A percentile compares a stretch with the other conserved stretches of the same genome.
These are phyloP conservation scores for Aspergillus tamarii DNA, from an alignment of 2,329 filamentous ascomycete species.

Conservation along the genomic window DNA sequence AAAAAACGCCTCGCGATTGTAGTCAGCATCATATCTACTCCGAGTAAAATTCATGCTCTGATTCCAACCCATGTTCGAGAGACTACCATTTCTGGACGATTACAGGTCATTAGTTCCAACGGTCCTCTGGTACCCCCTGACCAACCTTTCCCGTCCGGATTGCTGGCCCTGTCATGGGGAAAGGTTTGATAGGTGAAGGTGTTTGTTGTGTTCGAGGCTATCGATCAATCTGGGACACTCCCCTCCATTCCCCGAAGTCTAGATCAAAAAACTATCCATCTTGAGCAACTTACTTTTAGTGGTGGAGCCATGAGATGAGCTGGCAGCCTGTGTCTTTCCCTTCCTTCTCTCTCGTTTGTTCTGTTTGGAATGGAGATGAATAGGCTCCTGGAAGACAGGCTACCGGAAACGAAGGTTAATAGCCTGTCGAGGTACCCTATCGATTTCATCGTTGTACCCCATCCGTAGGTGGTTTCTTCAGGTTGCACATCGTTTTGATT, in stretches of 20 bases:
- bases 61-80: background rate
- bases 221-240: background rate
- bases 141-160: background rate
- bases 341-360: background rate
- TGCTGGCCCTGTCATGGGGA: background rate
- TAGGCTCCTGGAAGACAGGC: background rate
- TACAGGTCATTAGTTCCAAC: slow-evolving; percentile 3
- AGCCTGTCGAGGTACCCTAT: background rate
- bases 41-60: background rate
- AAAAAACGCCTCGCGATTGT: background rate
- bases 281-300: background rate
- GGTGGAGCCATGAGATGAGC: slow-evolving; percentile 7
- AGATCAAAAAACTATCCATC: background rate
- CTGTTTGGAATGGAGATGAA: no score
- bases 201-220: slow-evolving; percentile 1
- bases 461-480: background rate
- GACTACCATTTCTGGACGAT: slow-evolving; percentile 4
- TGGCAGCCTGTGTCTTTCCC: background rate
- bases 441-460: no score
- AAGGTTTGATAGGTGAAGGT: background rate
- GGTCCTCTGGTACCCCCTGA: background rate
- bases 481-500: background rate
- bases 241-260: background rate
- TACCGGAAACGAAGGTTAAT: background rate
- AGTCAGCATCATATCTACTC: background rate